Conservation (phyloP, 2,329 filamentous ascomycete genomes). For the Didymella arachidicola region DNA sequence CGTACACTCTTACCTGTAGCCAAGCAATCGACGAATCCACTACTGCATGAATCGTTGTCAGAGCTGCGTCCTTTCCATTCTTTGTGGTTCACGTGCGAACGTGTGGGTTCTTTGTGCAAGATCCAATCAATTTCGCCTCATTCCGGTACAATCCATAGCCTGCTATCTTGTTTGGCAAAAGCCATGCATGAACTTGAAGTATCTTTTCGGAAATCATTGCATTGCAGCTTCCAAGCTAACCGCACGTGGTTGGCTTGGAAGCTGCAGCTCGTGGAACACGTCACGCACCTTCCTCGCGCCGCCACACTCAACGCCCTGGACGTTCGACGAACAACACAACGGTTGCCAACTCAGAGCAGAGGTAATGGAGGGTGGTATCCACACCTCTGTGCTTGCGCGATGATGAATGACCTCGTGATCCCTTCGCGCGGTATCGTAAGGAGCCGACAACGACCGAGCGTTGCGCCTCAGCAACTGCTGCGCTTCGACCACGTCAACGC, state of each 20-base stretch:
- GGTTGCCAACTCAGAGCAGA: constrained; percentile 37
- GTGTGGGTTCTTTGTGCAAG: constrained; percentile 10
- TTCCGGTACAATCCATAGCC: constrained; percentile 5
- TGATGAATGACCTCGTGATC: constrained; percentile 15
- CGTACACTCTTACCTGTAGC: background rate
- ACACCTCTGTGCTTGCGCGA: constrained; percentile 29
- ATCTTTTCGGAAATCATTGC: constrained; percentile 17
- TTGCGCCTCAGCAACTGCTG: constrained; percentile 19
- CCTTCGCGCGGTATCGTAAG: constrained; percentile 21
- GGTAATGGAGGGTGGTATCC: constrained; percentile 29
- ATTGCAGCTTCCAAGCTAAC: constrained; percentile 1
- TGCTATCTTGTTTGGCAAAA: constrained; percentile 7
- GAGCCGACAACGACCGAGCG: constrained; percentile 29
- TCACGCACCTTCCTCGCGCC: constrained; percentile 32
- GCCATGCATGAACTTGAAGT: constrained; percentile 18
- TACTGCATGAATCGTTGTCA: constrained; percentile 16
- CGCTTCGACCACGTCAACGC: constrained; percentile 20
- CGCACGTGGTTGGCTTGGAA: constrained; percentile 2
- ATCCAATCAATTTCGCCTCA: constrained; percentile 13
- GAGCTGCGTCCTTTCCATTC: constrained; percentile 3
- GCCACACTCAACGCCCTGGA: constrained; percentile 27
- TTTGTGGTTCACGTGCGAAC: constrained; percentile 13
- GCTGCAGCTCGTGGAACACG: constrained; percentile 33
- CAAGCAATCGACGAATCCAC: constrained; percentile 9
- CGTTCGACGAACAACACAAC: constrained; percentile 39